Conservation (phyloP, 805 yeast genomes). For the Metschnikowia noctiluminum region DNA sequence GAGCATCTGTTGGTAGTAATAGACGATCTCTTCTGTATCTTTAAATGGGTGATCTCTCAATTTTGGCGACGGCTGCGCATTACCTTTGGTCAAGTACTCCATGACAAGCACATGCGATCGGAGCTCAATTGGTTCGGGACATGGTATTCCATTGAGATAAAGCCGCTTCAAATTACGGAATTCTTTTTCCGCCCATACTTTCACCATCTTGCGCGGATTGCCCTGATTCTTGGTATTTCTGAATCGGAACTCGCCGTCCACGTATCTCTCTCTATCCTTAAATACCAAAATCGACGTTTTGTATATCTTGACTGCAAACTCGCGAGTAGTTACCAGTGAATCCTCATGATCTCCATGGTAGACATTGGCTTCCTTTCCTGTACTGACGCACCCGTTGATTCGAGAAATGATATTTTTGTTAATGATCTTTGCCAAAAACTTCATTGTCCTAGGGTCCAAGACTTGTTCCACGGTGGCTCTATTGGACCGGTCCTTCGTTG, state of each 20-base stretch:
- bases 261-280: conserved; percentile 93
- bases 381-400: conserved; percentile 89
- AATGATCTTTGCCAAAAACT: conserved; percentile 75
- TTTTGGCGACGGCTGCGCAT: conserved; percentile 89
- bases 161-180: conserved; percentile 87
- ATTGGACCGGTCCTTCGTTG: conserved; percentile 78
- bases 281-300: conserved; percentile 96
- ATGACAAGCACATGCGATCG: conserved; percentile 88
- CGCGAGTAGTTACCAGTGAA: conserved; percentile 38
- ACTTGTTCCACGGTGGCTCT: conserved; percentile 98
- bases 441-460: conserved; percentile 87
- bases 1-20: conserved; percentile 73
- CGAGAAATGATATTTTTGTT: conserved; percentile 80
- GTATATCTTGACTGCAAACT: conserved; percentile 87
- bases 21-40: conserved; percentile 60
- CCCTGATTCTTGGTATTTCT: conserved; percentile 80
- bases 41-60: conserved; percentile 77
- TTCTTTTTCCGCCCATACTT: conserved; percentile 98
- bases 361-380: conserved; percentile 99
- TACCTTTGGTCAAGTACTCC: conserved; percentile 81
- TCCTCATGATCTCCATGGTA: conserved; percentile 70
- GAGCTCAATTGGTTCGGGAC: conserved; percentile 88
- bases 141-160: conserved; percentile 75
- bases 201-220: conserved; percentile 96
- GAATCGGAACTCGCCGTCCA: conserved; percentile 92